phyloP scores from a whole-genome alignment of 805 yeast species.

The Candida ponderosae region DNA sequence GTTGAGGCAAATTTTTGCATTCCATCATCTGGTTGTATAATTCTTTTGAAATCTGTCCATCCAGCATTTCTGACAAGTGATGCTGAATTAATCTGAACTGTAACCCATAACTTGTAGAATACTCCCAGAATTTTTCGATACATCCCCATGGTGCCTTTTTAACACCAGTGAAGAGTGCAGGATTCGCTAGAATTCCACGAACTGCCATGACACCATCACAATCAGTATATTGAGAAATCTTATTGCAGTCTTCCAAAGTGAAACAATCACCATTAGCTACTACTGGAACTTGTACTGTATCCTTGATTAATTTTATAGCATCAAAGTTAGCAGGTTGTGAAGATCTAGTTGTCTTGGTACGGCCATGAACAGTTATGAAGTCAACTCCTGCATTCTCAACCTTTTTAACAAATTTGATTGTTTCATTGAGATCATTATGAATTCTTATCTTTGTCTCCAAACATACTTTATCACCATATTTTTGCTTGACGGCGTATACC shows the following conservation, averaged over 20 bases:
- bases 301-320: constrained; percentile 63
- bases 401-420: constrained; percentile 60
- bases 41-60: constrained; percentile 37
- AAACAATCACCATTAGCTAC: constrained; percentile 98
- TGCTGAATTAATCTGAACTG: constrained; percentile 84
- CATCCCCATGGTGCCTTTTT: constrained; percentile 84
- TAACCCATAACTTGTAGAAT: constrained; percentile 70
- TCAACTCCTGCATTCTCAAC: constrained; percentile 89
- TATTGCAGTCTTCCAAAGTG: constrained; percentile 50
- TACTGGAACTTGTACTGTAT: constrained; percentile 55
- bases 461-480: constrained; percentile 63
- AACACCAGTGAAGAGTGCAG: constrained; percentile 77
- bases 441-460: constrained; percentile 90
- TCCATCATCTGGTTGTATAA: constrained; percentile 60
- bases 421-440: constrained; percentile 66
- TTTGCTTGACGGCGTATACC: constrained; percentile 76
- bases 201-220: constrained; percentile 96
- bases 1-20: constrained; percentile 44
- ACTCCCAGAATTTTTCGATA: constrained; percentile 75
- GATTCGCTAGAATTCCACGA: constrained; percentile 79
- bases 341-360: constrained; percentile 79
- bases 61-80: constrained; percentile 84
- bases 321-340: constrained; percentile 77
- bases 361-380: constrained; percentile 89
- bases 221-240: constrained; percentile 58